Conservation (phyloP, 768 basidiomycete species). For the Trametes elegans region DNA sequence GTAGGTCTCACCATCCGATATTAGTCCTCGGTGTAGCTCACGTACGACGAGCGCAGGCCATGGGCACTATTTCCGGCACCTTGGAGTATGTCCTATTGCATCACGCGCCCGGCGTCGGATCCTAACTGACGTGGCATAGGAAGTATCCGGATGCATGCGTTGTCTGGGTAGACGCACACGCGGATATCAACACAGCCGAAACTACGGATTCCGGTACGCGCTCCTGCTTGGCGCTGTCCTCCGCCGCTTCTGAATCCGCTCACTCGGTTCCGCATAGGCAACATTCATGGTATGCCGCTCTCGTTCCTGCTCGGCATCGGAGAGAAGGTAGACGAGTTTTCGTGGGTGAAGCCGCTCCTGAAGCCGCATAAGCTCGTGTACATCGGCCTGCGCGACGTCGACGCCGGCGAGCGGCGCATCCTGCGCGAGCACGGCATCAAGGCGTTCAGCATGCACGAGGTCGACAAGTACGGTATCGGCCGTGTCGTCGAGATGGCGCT, state of each 20-base stretch:
- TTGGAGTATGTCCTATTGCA: slow-evolving; percentile 49
- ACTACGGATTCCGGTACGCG: slow-evolving; percentile 70
- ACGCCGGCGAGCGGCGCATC: slow-evolving; percentile 84
- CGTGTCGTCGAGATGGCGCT: slow-evolving; percentile 96
- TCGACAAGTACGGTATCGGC: slow-evolving; percentile 84
- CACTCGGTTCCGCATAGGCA: slow-evolving; percentile 47
- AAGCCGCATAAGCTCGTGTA: slow-evolving; percentile 83
- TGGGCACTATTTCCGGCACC: slow-evolving; percentile 94
- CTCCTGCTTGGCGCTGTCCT: not conserved
- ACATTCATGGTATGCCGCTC: slow-evolving; percentile 98
- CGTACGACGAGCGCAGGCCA: slow-evolving; percentile 46
- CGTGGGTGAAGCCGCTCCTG: slow-evolving; percentile 64
- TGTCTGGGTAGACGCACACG: slow-evolving; percentile 96
- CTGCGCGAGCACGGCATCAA: slow-evolving; percentile 81
- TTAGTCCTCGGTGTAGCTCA: slow-evolving; percentile 2
- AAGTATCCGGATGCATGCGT: slow-evolving; percentile 80
- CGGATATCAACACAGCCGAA: slow-evolving; percentile 91
- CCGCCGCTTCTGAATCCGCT: not conserved
- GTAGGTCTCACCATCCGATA: slow-evolving; percentile 40
- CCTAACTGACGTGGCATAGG: slow-evolving; percentile 35
- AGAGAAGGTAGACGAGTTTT: slow-evolving; percentile 40
- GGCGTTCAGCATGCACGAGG: slow-evolving; percentile 62
- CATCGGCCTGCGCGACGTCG: slow-evolving; percentile 94
- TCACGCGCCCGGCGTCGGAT: not conserved
- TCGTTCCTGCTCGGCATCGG: slow-evolving; percentile 77